These are phyloP conservation scores for Trichoderma endophyticum DNA, from an alignment of 2,329 filamentous ascomycete genomes.

Conservation along the genomic window DNA sequence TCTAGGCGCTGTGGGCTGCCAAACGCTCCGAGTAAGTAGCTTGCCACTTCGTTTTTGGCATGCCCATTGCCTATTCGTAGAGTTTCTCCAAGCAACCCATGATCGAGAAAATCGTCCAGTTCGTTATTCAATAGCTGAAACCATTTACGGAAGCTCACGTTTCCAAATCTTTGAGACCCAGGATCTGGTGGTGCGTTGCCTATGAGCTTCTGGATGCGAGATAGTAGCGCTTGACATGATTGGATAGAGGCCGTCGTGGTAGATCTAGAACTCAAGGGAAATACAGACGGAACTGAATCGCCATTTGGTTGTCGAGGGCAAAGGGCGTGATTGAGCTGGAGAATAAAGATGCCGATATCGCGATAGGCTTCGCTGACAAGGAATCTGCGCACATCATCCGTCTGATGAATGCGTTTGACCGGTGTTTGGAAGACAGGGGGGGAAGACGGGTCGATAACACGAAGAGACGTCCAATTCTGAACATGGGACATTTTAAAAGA, in stretches of 20 bases:
- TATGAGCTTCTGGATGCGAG: conserved; percentile 62
- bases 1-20: conserved; percentile 87
- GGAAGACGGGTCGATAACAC: conserved; percentile 47
- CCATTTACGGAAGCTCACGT: conserved; percentile 87
- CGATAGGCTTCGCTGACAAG: conserved; percentile 77
- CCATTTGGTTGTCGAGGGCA: conserved; percentile 62
- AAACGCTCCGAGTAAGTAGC: conserved; percentile 81
- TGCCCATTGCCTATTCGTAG: conserved; percentile 36
- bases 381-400: conserved; percentile 76
- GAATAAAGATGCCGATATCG: conserved; percentile 80
- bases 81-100: conserved; percentile 31
- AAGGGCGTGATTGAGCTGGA: conserved; percentile 86
- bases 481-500: not conserved
- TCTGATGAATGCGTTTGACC: conserved; percentile 78
- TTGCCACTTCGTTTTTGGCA: conserved; percentile 64
- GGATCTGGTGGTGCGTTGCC: conserved; percentile 78
- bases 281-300: conserved; percentile 36
- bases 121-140: conserved; percentile 63
- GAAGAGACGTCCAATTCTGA: conserved; percentile 32
- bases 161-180: conserved; percentile 87
- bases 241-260: conserved; percentile 53
- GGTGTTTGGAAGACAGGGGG: conserved; percentile 63
- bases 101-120: conserved; percentile 38
- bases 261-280: conserved; percentile 39
- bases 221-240: conserved; percentile 64